Evolutionary conservation across 805 yeast genomes (phyloP).

Genomic region (Candida jianshihensis): DNA sequence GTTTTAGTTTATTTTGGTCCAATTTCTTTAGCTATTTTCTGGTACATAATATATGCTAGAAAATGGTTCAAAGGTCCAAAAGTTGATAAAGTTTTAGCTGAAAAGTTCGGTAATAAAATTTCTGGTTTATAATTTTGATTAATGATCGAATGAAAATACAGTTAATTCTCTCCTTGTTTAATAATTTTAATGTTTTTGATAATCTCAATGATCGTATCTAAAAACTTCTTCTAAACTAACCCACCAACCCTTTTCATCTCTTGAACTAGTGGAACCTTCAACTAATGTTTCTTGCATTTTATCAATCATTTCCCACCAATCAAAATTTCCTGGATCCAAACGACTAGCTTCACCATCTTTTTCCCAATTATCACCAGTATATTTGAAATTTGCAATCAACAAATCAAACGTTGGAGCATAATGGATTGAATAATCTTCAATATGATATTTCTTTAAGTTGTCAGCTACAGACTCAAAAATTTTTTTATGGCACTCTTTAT

Average conservation of each 20-base stretch:
- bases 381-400: conserved; percentile 31
- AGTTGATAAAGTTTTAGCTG: too few species aligned
- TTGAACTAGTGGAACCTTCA: conserved; percentile 30
- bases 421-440: conserved; percentile 35
- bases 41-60: too few species aligned
- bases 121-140: too few species aligned
- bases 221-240: conserved; percentile 30
- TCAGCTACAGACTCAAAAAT: conserved; percentile 28
- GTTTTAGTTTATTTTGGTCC: too few species aligned
- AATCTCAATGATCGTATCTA: conserved; percentile 25
- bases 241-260: conserved; percentile 37
- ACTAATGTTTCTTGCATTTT: conserved; percentile 32
- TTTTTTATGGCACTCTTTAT: conserved; percentile 26
- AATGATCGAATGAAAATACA: too few species aligned
- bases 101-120: too few species aligned
- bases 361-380: conserved; percentile 32
- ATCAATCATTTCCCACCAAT: conserved; percentile 37
- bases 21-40: too few species aligned
- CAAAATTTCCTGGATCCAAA: conserved; percentile 28
- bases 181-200: neutral
- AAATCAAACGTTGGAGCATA: conserved; percentile 26
- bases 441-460: conserved; percentile 28
- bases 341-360: conserved; percentile 27
- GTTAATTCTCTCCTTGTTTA: too few species aligned
- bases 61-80: too few species aligned